Percentiles rank a stretch among this genome's conserved stretches.
phyloP scores from a whole-genome alignment of 352 stramenopile genomes.

The Aphanomyces astaci region DNA sequence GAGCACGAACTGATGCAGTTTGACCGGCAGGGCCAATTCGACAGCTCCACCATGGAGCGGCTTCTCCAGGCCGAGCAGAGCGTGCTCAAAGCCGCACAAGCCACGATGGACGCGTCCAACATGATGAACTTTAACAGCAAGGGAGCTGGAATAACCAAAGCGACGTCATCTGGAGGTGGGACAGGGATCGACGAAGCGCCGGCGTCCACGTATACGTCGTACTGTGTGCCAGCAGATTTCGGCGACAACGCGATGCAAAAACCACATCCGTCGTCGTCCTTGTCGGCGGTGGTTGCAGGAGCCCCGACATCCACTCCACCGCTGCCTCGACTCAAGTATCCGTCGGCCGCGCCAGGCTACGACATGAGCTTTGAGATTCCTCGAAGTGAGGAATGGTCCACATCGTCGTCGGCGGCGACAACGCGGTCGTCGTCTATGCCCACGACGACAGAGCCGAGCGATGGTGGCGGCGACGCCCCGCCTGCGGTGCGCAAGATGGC shows the following conservation, averaged over 20 bases:
- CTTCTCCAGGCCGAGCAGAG: constrained; percentile 74
- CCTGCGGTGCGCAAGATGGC: constrained; percentile 25
- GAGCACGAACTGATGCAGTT: constrained; percentile 9
- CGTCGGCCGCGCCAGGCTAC: not conserved
- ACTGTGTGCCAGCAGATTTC: constrained; percentile 23
- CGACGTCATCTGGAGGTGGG: not conserved
- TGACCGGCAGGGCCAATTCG: constrained; percentile 34
- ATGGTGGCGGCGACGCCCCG: not conserved
- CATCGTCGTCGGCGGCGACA: not conserved
- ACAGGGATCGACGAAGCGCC: not conserved
- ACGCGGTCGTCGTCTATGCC: not conserved
- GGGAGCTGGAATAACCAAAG: not conserved
- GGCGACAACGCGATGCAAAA: constrained; percentile 24
- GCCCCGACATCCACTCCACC: not conserved
- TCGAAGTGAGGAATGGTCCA: constrained; percentile 13
- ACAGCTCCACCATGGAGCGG: constrained; percentile 74
- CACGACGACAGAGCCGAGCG: constrained; percentile 32
- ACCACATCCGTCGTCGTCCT: too few species aligned
- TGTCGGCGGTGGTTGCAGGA: too few species aligned
- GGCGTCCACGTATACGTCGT: constrained; percentile 21
- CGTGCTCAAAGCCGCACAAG: constrained; percentile 67
- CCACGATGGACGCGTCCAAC: constrained; percentile 74
- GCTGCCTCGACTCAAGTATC: not conserved
- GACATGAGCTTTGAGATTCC: constrained; percentile 24
- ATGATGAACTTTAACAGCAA: constrained; percentile 37